Base-by-base conservation (phyloP, 2,329 filamentous ascomycete genomes). In the Colletotrichum lupini region DNA sequence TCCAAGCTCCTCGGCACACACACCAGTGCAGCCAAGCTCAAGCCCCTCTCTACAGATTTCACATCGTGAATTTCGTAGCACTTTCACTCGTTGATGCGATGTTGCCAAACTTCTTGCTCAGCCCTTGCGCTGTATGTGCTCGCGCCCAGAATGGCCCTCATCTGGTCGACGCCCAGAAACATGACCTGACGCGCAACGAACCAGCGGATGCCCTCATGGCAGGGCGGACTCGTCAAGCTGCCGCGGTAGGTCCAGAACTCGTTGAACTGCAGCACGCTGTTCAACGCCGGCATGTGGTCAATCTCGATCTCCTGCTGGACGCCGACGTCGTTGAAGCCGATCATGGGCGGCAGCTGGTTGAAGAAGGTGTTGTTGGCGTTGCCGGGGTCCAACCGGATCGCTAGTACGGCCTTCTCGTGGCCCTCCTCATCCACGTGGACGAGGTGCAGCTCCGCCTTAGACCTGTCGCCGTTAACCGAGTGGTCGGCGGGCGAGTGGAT, bases 401-500 rank as follows among this genome's bases (percentile, higher is more conserved):
- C 86, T 1, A 88, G 76, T 1, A 88, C 86, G 19, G 85, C 85
- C 2, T 79, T 78, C 55, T 85, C 82, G 28, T 82, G 79, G 62
- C 86, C 85, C 0, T 77, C 74, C 9, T 78, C 80, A 71, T 85
- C 82, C 65, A 83, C 83, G 73, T 87, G 85, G 3, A 88, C 87
- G 49, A 86, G 80, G 76, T 88, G 87, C 24, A 88, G 77, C 75
- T 88, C 87, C 46, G 85, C 85, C 72, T 83, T 85, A 46, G 81
- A 80, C 46, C 83, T 81, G 49, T 82, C 79, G 42, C 83, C 83
- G 59, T 82, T 79, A 4, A 88, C 81, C 3, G 81, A 80, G 77
- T 89, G 87, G 69, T 88, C 87, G 5, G 85, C 85, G 0, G 87
- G 87, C 0, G 85, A 77, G 76, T 89, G 87, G 61, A 87, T 84